Evolutionary conservation across 2,329 filamentous ascomycete species (phyloP), one percentile per base, ranked within the genome.

Genomic region (Alternaria sp.): DNA sequence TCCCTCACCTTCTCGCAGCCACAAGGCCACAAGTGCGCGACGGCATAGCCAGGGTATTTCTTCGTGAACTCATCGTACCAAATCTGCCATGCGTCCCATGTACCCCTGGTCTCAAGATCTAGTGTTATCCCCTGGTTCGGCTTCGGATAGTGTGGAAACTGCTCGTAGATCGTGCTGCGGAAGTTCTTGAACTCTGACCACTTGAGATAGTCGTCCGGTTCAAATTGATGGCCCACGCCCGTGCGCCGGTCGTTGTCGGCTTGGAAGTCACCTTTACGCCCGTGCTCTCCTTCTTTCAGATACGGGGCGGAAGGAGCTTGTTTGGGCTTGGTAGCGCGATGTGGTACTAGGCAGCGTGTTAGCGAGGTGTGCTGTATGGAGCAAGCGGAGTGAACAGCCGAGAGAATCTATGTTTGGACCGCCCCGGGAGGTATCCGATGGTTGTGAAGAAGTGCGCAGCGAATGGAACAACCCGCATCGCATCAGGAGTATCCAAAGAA

Each of bases 201-300:
- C n/a, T 11, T 46, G 6, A 62, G 66, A 6, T 61, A 56, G 11
- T 76, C 64, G 21, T 66, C 62, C 4, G 53, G 45, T 30, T 21
- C 18, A 9, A 57, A 43, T 8, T 57, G 58, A 44, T 77, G 75
- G 1, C 75, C 74, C 8, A 47, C 18, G 2, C 73, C 75, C 1
- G 70, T 73, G 3, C 12, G 20, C 3, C 69, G 59, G 47, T 70
- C 68, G 5, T 53, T 44, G 21, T 76, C 73, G 12, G 46, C 25
- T 7, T 61, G 51, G 2, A 68, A 76, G 21, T 72, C 66, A 6
- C 64, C 73, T 5, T 55, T 45, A 0, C 61, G 62, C 4, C 75
- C 73, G 47, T 77, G 75, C 4, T 15, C 53, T 6, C 74, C 73
- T 7, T 61, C 12, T 33, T 75, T 75, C 8, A 73, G 56, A 47